Conservation (phyloP, 2,329 filamentous ascomycete species). For the Cladosporium austrohemisphaericum region DNA sequence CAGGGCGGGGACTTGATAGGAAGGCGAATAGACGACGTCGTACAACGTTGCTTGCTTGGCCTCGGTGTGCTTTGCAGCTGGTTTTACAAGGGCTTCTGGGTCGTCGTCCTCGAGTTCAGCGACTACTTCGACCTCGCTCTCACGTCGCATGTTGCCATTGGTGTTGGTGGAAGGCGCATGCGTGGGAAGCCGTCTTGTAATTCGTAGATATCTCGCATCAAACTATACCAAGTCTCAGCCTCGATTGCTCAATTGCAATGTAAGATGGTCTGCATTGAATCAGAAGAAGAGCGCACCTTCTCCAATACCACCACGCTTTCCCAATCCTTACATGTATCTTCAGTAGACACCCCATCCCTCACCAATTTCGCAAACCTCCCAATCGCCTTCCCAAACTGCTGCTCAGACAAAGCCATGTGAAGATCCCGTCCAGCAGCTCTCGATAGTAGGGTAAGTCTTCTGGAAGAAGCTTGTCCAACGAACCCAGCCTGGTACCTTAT, state of each 20-base stretch:
- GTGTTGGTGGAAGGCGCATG: neutral
- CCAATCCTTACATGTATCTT: neutral
- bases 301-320: constrained; percentile 1
- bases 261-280: neutral
- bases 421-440: too few species aligned
- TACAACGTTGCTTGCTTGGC: constrained; percentile 24
- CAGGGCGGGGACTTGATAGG: constrained; percentile 45
- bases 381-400: neutral
- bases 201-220: constrained; percentile 3
- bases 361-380: neutral
- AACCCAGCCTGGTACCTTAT: too few species aligned
- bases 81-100: neutral
- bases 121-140: neutral
- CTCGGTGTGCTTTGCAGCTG: too few species aligned
- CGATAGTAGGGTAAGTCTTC: too few species aligned
- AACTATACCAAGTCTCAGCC: neutral
- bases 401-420: neutral
- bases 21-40: constrained; percentile 42
- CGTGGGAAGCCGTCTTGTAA: neutral
- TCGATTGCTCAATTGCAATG: neutral
- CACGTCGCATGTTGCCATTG: neutral
- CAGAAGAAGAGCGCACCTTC: neutral
- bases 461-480: too few species aligned
- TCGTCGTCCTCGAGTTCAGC: constrained; percentile 2
- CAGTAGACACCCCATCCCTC: neutral